Evolutionary conservation across 768 basidiomycete genomes (phyloP), one percentile per base, ranked within the genome.

Genomic region (Suillus weaverae): DNA sequence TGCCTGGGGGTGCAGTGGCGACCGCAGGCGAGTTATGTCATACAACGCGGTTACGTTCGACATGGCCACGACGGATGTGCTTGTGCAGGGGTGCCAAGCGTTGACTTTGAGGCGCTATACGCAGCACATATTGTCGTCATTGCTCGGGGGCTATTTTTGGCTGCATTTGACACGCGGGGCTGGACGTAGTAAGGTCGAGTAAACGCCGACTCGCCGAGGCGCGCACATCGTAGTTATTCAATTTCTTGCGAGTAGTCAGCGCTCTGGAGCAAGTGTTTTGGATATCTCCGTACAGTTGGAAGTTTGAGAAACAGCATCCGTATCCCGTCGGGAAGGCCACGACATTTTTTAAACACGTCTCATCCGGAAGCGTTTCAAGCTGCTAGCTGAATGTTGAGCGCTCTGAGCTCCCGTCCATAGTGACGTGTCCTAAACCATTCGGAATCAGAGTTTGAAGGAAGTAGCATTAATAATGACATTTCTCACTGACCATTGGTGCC

Each of bases 101-200:
- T 62, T 41, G 26, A 26, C 26, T 26, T 26, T 26, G 36, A 41
- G 36, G 56, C 26, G 36, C 62, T 61, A 62, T 62, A 59, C 57
- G 56, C 62, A 62, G 26, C 13, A n/a, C 6, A 38, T 18, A 32
- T 11, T 8, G 11, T 30, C 57, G 10, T 20, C 11, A 41, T 41
- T 59, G 22, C 4, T 41, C 38, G 36, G 51, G 16, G 6, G 55
- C 55, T 57, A 57, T 57, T 38, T 55, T 56, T 14, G 13, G 2
- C 14, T 56, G 35, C 36, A 22, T 57, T 18, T 16, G 56, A 41
- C 36, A 26, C 10, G 16, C 38, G 18, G 38, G 11, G 56, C 9
- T 39, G 14, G 16, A 38, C 18, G 38, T 38, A 26, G 36, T 26
- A 18, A 59, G 18, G 33, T 11, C 9, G 10, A 26, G 57, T 9